These are phyloP conservation scores for Ceratocystis albifundus DNA, from an alignment of 2,329 filamentous ascomycete species.

Conservation along the genomic window DNA sequence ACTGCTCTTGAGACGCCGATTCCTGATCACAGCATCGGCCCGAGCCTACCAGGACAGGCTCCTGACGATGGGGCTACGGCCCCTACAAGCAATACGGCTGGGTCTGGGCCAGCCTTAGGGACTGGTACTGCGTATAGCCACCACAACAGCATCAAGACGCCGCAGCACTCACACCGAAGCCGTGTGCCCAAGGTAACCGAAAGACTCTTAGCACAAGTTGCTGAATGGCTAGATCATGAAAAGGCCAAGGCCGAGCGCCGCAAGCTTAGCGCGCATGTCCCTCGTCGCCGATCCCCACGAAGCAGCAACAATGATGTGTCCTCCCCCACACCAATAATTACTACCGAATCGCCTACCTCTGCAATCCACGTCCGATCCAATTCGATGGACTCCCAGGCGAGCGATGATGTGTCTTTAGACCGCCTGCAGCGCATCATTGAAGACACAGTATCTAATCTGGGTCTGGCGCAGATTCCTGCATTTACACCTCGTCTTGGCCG, in stretches of 20 bases:
- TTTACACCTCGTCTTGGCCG: conserved; percentile 35
- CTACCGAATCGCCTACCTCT: background rate
- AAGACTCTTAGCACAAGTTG: conserved; percentile 59
- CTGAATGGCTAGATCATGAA: conserved; percentile 75
- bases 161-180: conserved; percentile 17
- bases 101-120: background rate
- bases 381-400: conserved; percentile 55
- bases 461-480: conserved; percentile 37
- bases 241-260: conserved; percentile 49
- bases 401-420: conserved; percentile 58
- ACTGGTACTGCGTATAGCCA: background rate
- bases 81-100: conserved; percentile 1
- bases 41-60: background rate
- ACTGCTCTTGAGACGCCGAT: conserved; percentile 12
- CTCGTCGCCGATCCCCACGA: conserved; percentile 33
- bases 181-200: conserved; percentile 31
- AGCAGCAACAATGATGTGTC: conserved; percentile 16
- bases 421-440: conserved; percentile 70
- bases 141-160: conserved; percentile 24
- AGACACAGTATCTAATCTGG: conserved; percentile 47
- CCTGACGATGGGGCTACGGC: conserved; percentile 27
- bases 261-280: conserved; percentile 33
- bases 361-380: conserved; percentile 33
- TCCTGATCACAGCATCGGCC: conserved; percentile 7
- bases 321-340: conserved; percentile 16